Percentiles rank a stretch among this genome's conserved stretches.
Conservation (phyloP, 495 filamentous ascomycete genomes). For the Daldinia loculata region DNA sequence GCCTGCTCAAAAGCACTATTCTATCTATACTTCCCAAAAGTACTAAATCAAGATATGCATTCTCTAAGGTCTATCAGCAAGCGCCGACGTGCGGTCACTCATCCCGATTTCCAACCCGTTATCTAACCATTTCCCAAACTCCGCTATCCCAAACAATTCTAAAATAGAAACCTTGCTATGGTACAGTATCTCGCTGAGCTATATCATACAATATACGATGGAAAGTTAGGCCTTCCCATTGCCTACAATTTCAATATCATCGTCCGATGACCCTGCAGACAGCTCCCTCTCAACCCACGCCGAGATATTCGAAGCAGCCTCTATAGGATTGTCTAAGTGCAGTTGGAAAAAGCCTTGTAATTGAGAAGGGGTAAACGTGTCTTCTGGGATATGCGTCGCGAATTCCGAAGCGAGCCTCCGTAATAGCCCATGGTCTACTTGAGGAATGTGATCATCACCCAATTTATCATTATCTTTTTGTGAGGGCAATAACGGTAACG, state of each 20-base stretch:
- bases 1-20: neutral
- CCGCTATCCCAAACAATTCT: neutral
- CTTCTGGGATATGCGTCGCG: slow-evolving; percentile 58
- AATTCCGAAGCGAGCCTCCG: slow-evolving; percentile 60
- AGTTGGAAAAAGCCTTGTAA: slow-evolving; percentile 71
- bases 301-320: slow-evolving; percentile 55
- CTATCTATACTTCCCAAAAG: neutral
- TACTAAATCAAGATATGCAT: too few species aligned
- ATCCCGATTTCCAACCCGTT: neutral
- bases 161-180: neutral
- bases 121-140: slow-evolving; percentile 6
- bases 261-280: slow-evolving; percentile 34
- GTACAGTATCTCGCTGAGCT: neutral
- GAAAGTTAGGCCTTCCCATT: slow-evolving; percentile 33
- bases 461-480: slow-evolving; percentile 16
- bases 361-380: slow-evolving; percentile 70
- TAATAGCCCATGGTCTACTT: slow-evolving; percentile 46
- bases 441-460: slow-evolving; percentile 13
- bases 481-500: slow-evolving; percentile 9
- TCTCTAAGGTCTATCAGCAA: too few species aligned
- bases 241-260: slow-evolving; percentile 44
- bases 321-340: slow-evolving; percentile 60
- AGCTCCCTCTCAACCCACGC: slow-evolving; percentile 58
- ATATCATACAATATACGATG: slow-evolving; percentile 22
- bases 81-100: neutral